A percentile compares a stretch with the other conserved stretches of the same genome.
These are phyloP conservation scores for Erythrobasidium yunnanense DNA, from an alignment of 768 basidiomycete species.

Conservation along the genomic window DNA sequence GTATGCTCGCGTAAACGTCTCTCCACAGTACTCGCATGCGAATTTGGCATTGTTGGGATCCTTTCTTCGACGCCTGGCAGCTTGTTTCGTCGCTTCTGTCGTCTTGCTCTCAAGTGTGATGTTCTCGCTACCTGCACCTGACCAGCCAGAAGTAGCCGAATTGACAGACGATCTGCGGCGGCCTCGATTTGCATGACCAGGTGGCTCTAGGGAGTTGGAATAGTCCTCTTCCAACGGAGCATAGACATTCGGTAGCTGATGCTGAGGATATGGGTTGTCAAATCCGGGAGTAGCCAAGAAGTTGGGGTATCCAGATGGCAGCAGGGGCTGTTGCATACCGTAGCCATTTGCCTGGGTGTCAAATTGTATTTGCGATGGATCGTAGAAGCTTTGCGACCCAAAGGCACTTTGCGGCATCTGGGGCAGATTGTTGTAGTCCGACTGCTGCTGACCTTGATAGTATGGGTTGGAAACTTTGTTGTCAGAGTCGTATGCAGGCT, in stretches of 20 bases:
- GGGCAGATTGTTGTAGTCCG: too few relatives aligned
- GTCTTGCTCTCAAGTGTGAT: slow-evolving; percentile 26
- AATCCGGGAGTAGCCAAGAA: too few relatives aligned
- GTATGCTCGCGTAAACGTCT: slow-evolving; percentile 29
- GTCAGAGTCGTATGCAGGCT: not conserved
- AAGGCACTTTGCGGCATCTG: too few relatives aligned
- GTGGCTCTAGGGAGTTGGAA: not conserved
- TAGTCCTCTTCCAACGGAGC: not conserved
- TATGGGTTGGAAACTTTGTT: too few relatives aligned
- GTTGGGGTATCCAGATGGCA: too few relatives aligned
- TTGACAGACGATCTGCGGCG: slow-evolving; percentile 13
- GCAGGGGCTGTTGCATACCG: too few relatives aligned
- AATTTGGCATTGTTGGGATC: slow-evolving; percentile 28
- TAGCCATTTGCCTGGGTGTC: too few relatives aligned
- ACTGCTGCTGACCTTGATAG: too few relatives aligned
- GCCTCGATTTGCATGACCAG: not conserved
- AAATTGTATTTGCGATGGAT: too few relatives aligned
- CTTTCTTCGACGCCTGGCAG: slow-evolving; percentile 27
- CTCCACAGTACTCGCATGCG: slow-evolving; percentile 30
- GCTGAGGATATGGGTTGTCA: too few relatives aligned
- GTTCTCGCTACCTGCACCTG: not conserved
- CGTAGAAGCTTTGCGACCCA: too few relatives aligned
- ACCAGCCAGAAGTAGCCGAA: slow-evolving; percentile 6
- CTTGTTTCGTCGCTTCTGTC: slow-evolving; percentile 29
- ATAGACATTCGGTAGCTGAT: not conserved